phyloP scores from a whole-genome alignment of 2,329 filamentous ascomycete genomes.

The Penicillium palitans region DNA sequence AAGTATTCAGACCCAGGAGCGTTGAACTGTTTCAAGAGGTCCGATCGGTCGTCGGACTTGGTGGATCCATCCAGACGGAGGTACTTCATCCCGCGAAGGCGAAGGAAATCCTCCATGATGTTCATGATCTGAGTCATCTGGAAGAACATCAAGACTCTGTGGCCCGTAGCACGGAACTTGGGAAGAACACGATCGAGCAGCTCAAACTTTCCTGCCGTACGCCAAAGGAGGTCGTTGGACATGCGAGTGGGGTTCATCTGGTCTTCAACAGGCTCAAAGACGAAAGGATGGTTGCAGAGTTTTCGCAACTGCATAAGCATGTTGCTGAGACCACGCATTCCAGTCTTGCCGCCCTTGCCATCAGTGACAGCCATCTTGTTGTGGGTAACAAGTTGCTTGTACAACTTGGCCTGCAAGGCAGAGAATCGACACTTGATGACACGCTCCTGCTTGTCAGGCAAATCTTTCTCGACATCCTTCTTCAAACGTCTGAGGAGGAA shows the following conservation, averaged over 20 bases:
- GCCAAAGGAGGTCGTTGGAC: conserved; percentile 93
- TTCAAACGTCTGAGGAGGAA: conserved; percentile 98
- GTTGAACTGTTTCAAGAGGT: conserved; percentile 86
- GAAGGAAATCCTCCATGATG: conserved; percentile 98
- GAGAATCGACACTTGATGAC: conserved; percentile 99
- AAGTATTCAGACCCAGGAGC: conserved; percentile 88
- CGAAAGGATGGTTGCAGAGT: conserved; percentile 98
- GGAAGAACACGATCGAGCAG: conserved; percentile 87
- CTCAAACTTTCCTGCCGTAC: conserved; percentile 96
- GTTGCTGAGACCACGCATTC: conserved; percentile 92
- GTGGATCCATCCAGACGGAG: conserved; percentile 94
- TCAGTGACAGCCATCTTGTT: conserved; percentile 94
- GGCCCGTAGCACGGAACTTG: conserved; percentile 86
- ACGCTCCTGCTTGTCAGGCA: conserved; percentile 98
- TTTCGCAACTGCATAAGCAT: conserved; percentile 99
- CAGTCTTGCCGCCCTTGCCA: conserved; percentile 91
- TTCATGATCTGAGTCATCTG: conserved; percentile 99
- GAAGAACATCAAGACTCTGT: conserved; percentile 99
- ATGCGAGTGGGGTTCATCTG: conserved; percentile 89
- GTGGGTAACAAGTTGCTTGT: conserved; percentile 96
- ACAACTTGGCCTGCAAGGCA: conserved; percentile 84
- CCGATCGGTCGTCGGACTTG: conserved; percentile 94
- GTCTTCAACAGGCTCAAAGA: conserved; percentile 96
- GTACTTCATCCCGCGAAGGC: conserved; percentile 79
- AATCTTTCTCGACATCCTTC: conserved; percentile 98